Evolutionary conservation across 306 rosid genomes (phyloP), one percentile per base, ranked within the genome.

Genomic region (Nissolia schottii): DNA sequence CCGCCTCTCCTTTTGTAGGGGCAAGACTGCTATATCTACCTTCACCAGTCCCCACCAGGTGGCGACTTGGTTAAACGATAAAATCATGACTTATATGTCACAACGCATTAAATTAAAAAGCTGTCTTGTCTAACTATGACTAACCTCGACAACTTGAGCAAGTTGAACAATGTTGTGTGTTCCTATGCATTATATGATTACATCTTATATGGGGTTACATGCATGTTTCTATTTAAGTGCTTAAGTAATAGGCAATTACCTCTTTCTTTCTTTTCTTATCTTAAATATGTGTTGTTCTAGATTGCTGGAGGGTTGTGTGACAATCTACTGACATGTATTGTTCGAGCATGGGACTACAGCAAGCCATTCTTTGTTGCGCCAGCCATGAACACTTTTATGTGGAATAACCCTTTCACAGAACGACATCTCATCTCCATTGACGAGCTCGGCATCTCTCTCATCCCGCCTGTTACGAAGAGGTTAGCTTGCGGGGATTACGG

Each of bases 291-390:
- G 46, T 11, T 71, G 4, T 27, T 78, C 67, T 82, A 91, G 99
- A 91, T 95, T 81, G 97, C 97, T 6, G 96, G 96, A 6, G 99
- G 97, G 46, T 59, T 95, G 78, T 91, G 97, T 32, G 99, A 95
- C 87, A 95, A 91, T 81, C 85, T 95, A 77, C 82, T 91, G 68
- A 91, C 99, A 0, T 86, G 96, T 69, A 73, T 95, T 13, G 96
- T 87, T 64, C 87, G 99, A 75, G 96, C 99, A 40, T 95, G 99
- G 99, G 99, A 95, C 84, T 91, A 85, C 86, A 87, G 62, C 76
- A 95, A 89, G 79, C 97, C 96, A 20, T 56, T 95, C 34, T 91
- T 91, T 34, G 88, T 95, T 68, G 99, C 97, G n/a, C 97, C 97
- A 29, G 91, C 99, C 73, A 94, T 94, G 97, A 91, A 94, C 85